Evolutionary conservation across 345 rosid genomes (phyloP), one percentile per base, ranked within the genome.

Genomic region (Anacardium occidentale): DNA sequence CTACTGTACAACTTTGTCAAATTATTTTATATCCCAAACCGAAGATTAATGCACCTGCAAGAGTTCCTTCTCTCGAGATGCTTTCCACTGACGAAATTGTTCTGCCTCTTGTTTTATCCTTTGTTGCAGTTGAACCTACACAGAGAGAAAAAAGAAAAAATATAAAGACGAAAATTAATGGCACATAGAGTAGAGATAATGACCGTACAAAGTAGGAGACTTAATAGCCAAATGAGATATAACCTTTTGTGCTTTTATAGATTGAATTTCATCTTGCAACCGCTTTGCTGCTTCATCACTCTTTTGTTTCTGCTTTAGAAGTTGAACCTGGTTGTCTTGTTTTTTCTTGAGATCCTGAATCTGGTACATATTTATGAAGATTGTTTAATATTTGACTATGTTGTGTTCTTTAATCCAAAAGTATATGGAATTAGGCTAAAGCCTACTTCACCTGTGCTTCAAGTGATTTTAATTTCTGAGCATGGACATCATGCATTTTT

Each of bases 31-130:
- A 18, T 37, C 15, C 17, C 20, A 62, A 25, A 68, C 47, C 25
- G 64, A 66, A 68, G 51, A 37, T 37, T 29, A 58, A 61, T 14
- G 56, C 69, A 92, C 98, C 97, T 94, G 97, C 81, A 94, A 82
- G 63, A 94, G 86, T 79, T 94, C 98, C 78, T 94, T 95, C 81
- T 92, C 99, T 64, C 96, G 79, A 14, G 94, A 92, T 66, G 99
- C 97, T 79, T 95, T 95, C 99, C 98, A 95, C 62, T 88, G 99
- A 51, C 98, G 89, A 80, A 95, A 95, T 76, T 92, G 99, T 74
- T 92, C 99, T 21, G 98, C 96, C 81, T 95, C 99, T 84, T 92
- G 98, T 85, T 91, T 95, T 84, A 95, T 95, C 75, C 85, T 95
- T 65, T 92, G 94, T 73, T 92, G 99, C 80, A 95, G 83, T 79